Evolutionary conservation across 1,284 basidiomycete genomes (phyloP), one percentile per base, ranked within the genome.

Genomic region (Rhodotorula sp.): DNA sequence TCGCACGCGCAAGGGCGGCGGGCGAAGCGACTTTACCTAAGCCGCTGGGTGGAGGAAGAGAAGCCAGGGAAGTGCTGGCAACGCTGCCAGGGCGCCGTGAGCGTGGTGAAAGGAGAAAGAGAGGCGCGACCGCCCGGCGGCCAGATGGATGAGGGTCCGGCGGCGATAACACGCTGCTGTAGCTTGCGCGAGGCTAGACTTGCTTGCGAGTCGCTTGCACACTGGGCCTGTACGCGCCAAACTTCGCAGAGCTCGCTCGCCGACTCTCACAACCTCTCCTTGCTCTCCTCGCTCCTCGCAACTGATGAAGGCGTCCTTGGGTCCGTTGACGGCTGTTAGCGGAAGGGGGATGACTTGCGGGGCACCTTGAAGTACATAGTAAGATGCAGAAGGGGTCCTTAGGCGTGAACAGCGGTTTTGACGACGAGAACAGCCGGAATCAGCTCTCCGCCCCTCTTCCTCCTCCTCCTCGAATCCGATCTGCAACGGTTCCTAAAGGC

Each of bases 71-170:
- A 59, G 58, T 59, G 47, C 47, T 48, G 58, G 30, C 58, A 39
- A 47, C 56, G 56, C 44, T 47, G 58, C n/a, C 58, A 48, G 47
- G 47, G 58, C 47, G 58, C 47, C n/a, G 58, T 48, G 58, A 47
- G 24, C 27, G 46, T 22, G n/a, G 47, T 49, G 47, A 27, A n/a
- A 49, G 32, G n/a, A 59, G 46, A n/a, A 17, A 34, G 30, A 59
- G 47, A 22, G 10, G 20, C 46, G 47, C 11, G n/a, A n/a, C n/a
- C n/a, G n/a, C n/a, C n/a, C n/a, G n/a, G 17, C 24, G 24, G 19
- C 39, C 39, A 44, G 39, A n/a, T 17, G 39, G 19, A 17, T 17
- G 39, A 44, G 39, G 39, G 39, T 44, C 19, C 13, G 39, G 39
- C 5, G 39, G 39, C 39, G 39, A 44, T 17, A 44, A 44, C 39